Conservation (phyloP, 2,329 filamentous ascomycete genomes). For the Periconia macrospinosa region DNA sequence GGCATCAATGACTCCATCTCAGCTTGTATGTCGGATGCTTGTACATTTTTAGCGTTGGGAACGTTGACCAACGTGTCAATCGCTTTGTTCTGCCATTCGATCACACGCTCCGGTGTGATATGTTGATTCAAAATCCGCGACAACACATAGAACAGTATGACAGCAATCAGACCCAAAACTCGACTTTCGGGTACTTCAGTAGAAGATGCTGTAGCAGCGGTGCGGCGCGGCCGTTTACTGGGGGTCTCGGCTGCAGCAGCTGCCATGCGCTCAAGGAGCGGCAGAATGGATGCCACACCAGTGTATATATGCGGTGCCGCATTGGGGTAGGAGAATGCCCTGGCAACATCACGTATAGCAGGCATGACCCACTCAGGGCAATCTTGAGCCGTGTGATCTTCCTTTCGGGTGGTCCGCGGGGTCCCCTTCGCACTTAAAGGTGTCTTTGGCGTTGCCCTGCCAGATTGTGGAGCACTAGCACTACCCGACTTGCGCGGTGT, state of each 20-base stretch:
- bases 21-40: conserved; percentile 46
- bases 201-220: conserved; percentile 15
- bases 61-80: conserved; percentile 55
- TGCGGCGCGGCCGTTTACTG: conserved; percentile 54
- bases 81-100: conserved; percentile 43
- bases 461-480: conserved; percentile 21
- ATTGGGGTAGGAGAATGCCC: conserved; percentile 60
- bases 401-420: conserved; percentile 20
- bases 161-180: conserved; percentile 56
- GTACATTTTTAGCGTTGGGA: conserved; percentile 52
- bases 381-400: conserved; percentile 14
- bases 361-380: conserved; percentile 66
- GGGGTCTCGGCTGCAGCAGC: conserved; percentile 33
- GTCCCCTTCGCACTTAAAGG: conserved; percentile 20
- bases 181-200: conserved; percentile 20
- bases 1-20: conserved; percentile 38
- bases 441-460: conserved; percentile 30
- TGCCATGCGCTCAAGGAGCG: conserved; percentile 34
- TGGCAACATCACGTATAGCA: conserved; percentile 67
- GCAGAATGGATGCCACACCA: conserved; percentile 64
- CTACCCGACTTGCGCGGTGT: conserved; percentile 35
- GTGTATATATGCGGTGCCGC: conserved; percentile 74
- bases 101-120: conserved; percentile 33
- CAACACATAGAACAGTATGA: conserved; percentile 63
- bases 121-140: conserved; percentile 45